Percentiles rank a stretch among this genome's conserved stretches.
Conservation (phyloP, 2,329 filamentous ascomycete genomes). For the Curvularia sp. region DNA sequence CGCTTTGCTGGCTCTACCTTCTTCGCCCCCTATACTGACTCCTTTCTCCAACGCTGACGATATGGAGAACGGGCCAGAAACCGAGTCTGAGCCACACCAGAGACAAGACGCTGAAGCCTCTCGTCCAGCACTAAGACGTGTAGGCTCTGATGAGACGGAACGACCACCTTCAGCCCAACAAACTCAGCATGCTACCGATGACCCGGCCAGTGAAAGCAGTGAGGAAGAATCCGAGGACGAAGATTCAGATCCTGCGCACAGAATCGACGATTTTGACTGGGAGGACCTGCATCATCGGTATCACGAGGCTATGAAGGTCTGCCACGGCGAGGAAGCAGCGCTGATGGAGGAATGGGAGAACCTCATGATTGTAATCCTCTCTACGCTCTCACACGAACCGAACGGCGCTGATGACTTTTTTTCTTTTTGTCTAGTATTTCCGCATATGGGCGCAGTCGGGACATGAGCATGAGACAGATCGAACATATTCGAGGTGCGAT, state of each 20-base stretch:
- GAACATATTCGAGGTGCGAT: constrained; percentile 75
- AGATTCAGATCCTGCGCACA: constrained; percentile 37
- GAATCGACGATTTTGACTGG: constrained; percentile 73
- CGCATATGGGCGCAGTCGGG: constrained; percentile 78
- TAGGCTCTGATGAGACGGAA: constrained; percentile 35
- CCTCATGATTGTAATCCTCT: constrained; percentile 45
- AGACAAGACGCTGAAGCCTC: constrained; percentile 17
- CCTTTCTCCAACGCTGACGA: not conserved
- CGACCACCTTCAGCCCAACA: constrained; percentile 40
- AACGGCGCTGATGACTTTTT: constrained; percentile 16
- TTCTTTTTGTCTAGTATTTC: constrained; percentile 69
- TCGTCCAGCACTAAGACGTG: constrained; percentile 17
- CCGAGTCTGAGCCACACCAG: constrained; percentile 23
- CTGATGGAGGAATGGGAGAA: constrained; percentile 72
- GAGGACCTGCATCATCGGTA: constrained; percentile 75
- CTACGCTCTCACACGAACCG: not conserved
- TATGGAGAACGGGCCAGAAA: constrained; percentile 26
- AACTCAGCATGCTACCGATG: constrained; percentile 17
- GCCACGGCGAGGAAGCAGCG: constrained; percentile 68
- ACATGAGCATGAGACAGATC: constrained; percentile 74
- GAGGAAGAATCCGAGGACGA: constrained; percentile 25
- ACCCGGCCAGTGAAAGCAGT: constrained; percentile 17
- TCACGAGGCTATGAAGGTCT: constrained; percentile 67
- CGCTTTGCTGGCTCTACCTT: constrained; percentile 18
- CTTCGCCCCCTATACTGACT: constrained; percentile 26